Percentiles rank a stretch among this genome's conserved stretches.
phyloP scores from a whole-genome alignment of 352 stramenopile genomes.

The Globisporangium irregulare region DNA sequence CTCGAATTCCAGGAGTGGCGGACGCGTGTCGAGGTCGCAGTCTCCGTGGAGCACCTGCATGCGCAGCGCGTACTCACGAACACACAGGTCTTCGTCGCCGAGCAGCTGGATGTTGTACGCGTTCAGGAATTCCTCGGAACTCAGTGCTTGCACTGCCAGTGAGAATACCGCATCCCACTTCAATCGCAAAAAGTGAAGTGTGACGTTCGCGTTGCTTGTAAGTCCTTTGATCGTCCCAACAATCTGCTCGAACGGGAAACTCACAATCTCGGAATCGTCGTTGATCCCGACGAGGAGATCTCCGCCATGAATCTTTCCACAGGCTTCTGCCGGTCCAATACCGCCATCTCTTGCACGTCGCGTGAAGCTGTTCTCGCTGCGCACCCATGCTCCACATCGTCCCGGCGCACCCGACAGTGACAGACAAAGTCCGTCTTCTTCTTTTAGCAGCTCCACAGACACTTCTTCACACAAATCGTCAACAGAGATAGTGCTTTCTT shows the following conservation, averaged over 20 bases:
- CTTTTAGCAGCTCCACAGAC: conserved; percentile 51
- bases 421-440: conserved; percentile 68
- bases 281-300: conserved; percentile 77
- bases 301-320: conserved; percentile 48
- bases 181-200: conserved; percentile 57
- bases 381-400: conserved; percentile 77
- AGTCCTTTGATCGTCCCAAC: conserved; percentile 61
- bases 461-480: conserved; percentile 39
- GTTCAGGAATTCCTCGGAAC: conserved; percentile 41
- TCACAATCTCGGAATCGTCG: conserved; percentile 43
- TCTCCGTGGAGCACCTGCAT: conserved; percentile 78
- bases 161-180: conserved; percentile 54
- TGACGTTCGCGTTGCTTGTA: conserved; percentile 36
- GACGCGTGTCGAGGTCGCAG: conserved; percentile 48
- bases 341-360: conserved; percentile 35
- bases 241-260: conserved; percentile 70
- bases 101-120: conserved; percentile 44
- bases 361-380: conserved; percentile 74
- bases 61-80: conserved; percentile 74
- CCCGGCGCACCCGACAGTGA: conserved; percentile 71
- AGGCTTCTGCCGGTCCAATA: conserved; percentile 61
- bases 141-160: conserved; percentile 48
- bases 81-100: conserved; percentile 59
- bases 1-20: conserved; percentile 68
- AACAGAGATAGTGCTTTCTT: conserved; percentile 9